Evolutionary conservation across 768 basidiomycete species (phyloP).

Genomic region (Cyclocybe cylindracea): DNA sequence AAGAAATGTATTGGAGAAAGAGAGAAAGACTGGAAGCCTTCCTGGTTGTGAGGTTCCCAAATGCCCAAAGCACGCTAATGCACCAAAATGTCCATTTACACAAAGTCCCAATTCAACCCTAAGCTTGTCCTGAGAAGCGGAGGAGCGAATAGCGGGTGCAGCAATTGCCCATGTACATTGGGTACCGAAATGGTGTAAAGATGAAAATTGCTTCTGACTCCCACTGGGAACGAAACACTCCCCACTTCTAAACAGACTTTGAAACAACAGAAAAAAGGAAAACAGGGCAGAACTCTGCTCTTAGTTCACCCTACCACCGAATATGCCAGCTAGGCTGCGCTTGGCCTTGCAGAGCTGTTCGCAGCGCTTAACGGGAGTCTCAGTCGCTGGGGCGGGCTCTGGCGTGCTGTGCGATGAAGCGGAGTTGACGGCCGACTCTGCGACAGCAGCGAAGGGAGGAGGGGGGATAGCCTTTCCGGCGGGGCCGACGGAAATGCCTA

Average conservation of each 20-base stretch:
- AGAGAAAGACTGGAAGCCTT: no score
- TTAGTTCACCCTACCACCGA: neutral
- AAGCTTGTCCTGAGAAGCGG: no score
- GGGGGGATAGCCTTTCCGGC: conserved; percentile 33
- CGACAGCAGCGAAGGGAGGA: conserved; percentile 22
- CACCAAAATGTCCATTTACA: neutral
- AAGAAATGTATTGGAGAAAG: no score
- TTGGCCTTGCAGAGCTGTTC: conserved; percentile 4
- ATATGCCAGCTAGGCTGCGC: neutral
- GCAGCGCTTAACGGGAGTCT: neutral
- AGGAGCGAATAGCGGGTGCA: no score
- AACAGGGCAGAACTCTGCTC: neutral
- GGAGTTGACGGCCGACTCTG: conserved; percentile 1
- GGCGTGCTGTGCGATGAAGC: neutral
- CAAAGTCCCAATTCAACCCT: no score
- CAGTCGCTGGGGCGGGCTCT: neutral
- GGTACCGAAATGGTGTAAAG: no score
- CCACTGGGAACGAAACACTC: neutral
- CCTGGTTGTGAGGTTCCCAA: no score
- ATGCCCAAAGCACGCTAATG: neutral
- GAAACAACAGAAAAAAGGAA: neutral
- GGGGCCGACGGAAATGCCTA: conserved; percentile 42
- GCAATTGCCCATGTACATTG: no score
- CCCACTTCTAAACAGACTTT: neutral
- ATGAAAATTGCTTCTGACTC: no score